Evolutionary conservation across 345 rosid genomes (phyloP), one percentile per base, ranked within the genome.

Genomic region (Gossypioides kirkii): DNA sequence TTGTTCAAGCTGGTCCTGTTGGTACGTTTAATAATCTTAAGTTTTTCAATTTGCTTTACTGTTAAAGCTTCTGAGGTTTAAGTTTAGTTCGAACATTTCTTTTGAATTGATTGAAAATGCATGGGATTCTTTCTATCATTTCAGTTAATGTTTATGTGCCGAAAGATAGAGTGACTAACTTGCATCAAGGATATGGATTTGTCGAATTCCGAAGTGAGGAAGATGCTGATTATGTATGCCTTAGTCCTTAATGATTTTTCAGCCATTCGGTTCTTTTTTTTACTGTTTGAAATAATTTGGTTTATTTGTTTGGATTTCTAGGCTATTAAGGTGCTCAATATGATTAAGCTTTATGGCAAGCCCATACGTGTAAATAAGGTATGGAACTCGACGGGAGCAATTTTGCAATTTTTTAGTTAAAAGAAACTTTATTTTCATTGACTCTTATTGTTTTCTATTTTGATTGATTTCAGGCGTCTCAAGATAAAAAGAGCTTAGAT

Each of bases 351-450:
- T 59, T 84, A 85, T 41, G 99, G 98, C 66, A 92, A 95, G 78
- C 98, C 99, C 55, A 95, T 93, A 14, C 96, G 96, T 23, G 98
- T 95, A 52, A 95, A 95, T 83, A 95, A 95, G 98, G 98, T 95
- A 81, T 62, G 61, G 1, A 18, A 43, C 36, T 38, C 14, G 8
- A 2, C 26, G 23, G 41, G 42, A 26, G 3, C 32, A 16, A 1
- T 67, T 11, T 2, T n/a, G 71, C 23, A 7, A 9, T 20, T 71
- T 22, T n/a, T 20, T 14, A n/a, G 9, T 11, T 28, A 25, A 18
- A 56, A 23, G 55, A 71, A 13, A 3, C 38, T 2, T 17, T 38
- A 1, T 59, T 16, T 54, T 28, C 41, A 22, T 73, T 46, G 70
- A 18, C 41, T 63, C 18, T 14, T 67, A 49, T 56, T 63, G 69